A percentile compares a stretch with the other conserved stretches of the same genome.
Evolutionary conservation across 2,329 filamentous ascomycete genomes (phyloP).

Genomic region (Raffaelea deltoideospora): DNA sequence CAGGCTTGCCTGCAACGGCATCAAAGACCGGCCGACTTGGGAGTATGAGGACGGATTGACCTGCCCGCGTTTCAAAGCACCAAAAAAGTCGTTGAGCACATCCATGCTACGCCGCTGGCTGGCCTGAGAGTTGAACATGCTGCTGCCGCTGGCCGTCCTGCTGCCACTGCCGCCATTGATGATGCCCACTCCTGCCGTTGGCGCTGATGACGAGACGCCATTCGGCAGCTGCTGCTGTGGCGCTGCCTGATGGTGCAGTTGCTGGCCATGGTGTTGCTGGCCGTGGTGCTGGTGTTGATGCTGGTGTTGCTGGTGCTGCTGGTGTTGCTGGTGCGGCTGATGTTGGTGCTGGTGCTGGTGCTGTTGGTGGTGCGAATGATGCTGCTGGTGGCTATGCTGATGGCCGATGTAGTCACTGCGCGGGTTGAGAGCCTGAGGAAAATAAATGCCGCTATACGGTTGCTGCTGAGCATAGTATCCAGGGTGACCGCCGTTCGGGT

Average conservation of each 20-base stretch:
- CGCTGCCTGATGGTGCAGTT: constrained; percentile 1
- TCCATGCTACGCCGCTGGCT: constrained; percentile 75
- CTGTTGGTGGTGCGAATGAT: constrained; percentile 1
- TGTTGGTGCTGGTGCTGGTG: neutral
- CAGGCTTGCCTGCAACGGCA: constrained; percentile 52
- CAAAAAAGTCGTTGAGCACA: constrained; percentile 86
- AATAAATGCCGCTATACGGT: constrained; percentile 51
- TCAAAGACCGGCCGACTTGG: constrained; percentile 77
- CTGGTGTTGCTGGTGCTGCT: constrained; percentile 2
- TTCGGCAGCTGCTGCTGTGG: neutral
- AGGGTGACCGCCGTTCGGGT: constrained; percentile 38
- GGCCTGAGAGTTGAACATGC: constrained; percentile 46
- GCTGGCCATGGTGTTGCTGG: constrained; percentile 4
- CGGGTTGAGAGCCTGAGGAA: constrained; percentile 44
- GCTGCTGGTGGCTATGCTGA: constrained; percentile 27
- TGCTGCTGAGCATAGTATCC: constrained; percentile 46
- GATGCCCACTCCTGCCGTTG: constrained; percentile 3
- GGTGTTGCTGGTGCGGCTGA: neutral
- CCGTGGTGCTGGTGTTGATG: neutral
- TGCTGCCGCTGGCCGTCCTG: constrained; percentile 12
- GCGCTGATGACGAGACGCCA: constrained; percentile 1
- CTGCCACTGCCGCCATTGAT: constrained; percentile 1
- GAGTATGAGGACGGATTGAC: constrained; percentile 83
- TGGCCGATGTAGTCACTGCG: constrained; percentile 43
- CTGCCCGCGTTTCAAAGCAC: constrained; percentile 75